Percentiles rank a stretch among this genome's conserved stretches.
Conservation (phyloP, 2,329 filamentous ascomycete species). For the Coleophoma eucalyptorum region DNA sequence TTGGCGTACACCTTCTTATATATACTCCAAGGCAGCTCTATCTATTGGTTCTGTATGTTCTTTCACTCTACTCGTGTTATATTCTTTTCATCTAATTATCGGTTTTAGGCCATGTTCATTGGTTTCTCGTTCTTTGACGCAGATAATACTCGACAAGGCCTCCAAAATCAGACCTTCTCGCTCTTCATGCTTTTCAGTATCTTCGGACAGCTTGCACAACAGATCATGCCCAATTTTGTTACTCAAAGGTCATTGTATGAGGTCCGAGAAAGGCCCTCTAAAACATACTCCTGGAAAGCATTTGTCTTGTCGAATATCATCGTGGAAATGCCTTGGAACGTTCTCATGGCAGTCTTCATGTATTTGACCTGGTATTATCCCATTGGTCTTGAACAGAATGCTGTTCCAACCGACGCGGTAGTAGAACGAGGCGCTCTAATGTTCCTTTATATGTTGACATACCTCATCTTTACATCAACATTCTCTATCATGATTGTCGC, state of each 20-base stretch:
- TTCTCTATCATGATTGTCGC: constrained; percentile 77
- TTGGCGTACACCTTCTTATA: constrained; percentile 71
- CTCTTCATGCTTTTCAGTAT: constrained; percentile 74
- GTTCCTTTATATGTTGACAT: constrained; percentile 70
- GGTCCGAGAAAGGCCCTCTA: constrained; percentile 66
- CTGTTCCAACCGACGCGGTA: constrained; percentile 53
- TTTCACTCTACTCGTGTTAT: not conserved
- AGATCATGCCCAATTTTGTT: constrained; percentile 27
- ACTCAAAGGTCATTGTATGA: constrained; percentile 48
- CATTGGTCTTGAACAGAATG: constrained; percentile 70
- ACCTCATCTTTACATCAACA: constrained; percentile 78
- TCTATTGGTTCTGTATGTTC: constrained; percentile 33
- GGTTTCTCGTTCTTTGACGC: constrained; percentile 66
- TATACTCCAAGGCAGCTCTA: constrained; percentile 64
- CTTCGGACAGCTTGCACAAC: constrained; percentile 46
- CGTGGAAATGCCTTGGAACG: constrained; percentile 83
- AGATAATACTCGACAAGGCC: constrained; percentile 50
- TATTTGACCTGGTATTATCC: constrained; percentile 83
- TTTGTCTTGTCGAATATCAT: constrained; percentile 67
- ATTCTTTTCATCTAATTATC: not conserved
- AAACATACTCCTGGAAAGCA: constrained; percentile 70
- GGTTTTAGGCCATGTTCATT: constrained; percentile 50
- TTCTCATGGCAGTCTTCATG: constrained; percentile 66
- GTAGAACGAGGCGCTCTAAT: constrained; percentile 69
- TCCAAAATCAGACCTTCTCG: constrained; percentile 69